Evolutionary conservation across 345 rosid genomes (phyloP), one percentile per base, ranked within the genome.

Genomic region (Pistacia integerrima): DNA sequence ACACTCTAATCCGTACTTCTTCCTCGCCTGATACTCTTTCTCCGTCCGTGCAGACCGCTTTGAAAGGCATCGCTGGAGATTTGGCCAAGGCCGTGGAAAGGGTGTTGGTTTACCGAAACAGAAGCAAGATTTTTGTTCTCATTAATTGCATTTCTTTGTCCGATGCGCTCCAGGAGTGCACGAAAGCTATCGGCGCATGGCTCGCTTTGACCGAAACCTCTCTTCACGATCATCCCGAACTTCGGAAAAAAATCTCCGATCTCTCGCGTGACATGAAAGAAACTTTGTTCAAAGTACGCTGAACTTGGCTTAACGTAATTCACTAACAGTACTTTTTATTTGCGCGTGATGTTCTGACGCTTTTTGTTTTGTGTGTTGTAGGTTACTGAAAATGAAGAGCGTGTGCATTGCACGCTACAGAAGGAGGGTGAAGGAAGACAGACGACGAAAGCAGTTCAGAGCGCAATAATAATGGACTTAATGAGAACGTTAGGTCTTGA

Each of bases 341-440:
- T 54, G 17, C 57, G 17, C 57, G 20, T 16, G 57, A 16, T 18
- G 57, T 4, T 4, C 4, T 54, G 55, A 11, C 4, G 55, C 17
- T 51, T 51, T 11, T 54, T 54, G 12, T 16, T 48, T 18, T 44
- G 60, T 30, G 12, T 69, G 5, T 52, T 41, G 73, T 62, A 85
- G 88, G 83, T 83, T 63, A 77, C 83, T 56, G 86, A 85, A 74
- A 81, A 79, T 69, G 88, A 85, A 77, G 83, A 83, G 76, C 69
- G 86, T 77, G 86, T 81, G 33, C 74, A 63, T 4, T 70, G 77
- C 17, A 78, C 81, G 46, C 69, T 85, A 46, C 74, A 79, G 60
- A 85, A 81, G 64, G 88, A 85, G 77, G 88, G 80, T 2, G 66
- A 75, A 61, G 82, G 75, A 63, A 77, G 85, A 66, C 66, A n/a